Percentiles rank a stretch among this genome's conserved stretches.
These are phyloP conservation scores for Lyophyllum atratum DNA, from an alignment of 768 basidiomycete genomes.

Conservation along the genomic window DNA sequence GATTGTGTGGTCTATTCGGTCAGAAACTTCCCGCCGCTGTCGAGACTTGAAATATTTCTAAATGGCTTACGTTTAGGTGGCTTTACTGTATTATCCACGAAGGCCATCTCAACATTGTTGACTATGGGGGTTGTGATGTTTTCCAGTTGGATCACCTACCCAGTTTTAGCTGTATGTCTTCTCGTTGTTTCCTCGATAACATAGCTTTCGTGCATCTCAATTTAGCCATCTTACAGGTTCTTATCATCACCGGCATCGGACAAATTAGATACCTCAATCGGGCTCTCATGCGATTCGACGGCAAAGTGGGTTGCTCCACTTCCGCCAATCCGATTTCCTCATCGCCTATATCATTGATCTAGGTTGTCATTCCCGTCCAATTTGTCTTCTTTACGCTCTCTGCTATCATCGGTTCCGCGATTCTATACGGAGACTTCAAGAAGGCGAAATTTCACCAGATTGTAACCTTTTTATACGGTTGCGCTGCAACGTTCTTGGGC, in stretches of 20 bases:
- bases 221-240: slow-evolving; percentile 46
- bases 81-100: slow-evolving; percentile 93
- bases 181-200: slow-evolving; percentile 1
- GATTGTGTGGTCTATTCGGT: slow-evolving; percentile 87
- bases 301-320: slow-evolving; percentile 57
- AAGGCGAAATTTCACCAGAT: slow-evolving; percentile 79
- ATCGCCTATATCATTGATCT: slow-evolving; percentile 3
- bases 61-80: slow-evolving; percentile 56
- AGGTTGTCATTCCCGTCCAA: slow-evolving; percentile 93
- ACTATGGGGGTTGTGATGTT: slow-evolving; percentile 78
- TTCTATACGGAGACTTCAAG: slow-evolving; percentile 93
- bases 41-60: too few relatives aligned
- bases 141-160: slow-evolving; percentile 81
- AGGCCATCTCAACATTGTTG: slow-evolving; percentile 86
- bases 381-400: slow-evolving; percentile 95
- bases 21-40: slow-evolving; percentile 11
- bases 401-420: slow-evolving; percentile 89
- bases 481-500: slow-evolving; percentile 85
- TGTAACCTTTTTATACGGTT: slow-evolving; percentile 85
- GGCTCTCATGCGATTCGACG: slow-evolving; percentile 91
- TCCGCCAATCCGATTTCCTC: background rate
- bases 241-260: slow-evolving; percentile 73
- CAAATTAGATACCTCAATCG: slow-evolving; percentile 85
- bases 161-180: slow-evolving; percentile 61
- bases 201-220: background rate